These are phyloP conservation scores for Brassica juncea DNA, from an alignment of 345 rosid genomes.

Conservation along the genomic window DNA sequence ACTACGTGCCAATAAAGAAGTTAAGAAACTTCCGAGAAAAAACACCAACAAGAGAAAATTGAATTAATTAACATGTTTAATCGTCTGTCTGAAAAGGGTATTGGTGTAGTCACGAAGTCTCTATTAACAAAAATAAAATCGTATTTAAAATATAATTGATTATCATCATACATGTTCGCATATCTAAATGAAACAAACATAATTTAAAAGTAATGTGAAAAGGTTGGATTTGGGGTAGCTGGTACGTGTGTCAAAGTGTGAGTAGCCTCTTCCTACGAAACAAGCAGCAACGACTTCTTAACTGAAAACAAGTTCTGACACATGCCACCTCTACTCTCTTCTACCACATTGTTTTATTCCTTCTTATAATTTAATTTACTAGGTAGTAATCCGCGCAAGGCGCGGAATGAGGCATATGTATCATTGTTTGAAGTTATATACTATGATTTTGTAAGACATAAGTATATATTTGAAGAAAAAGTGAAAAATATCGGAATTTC, in stretches of 20 bases:
- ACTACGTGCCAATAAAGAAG: neutral
- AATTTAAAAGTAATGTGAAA: neutral
- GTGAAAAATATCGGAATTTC: too few relatives aligned
- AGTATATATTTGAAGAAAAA: too few relatives aligned
- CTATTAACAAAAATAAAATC: neutral
- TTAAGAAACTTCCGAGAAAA: neutral
- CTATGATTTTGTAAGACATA: too few relatives aligned
- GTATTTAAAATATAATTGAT: neutral
- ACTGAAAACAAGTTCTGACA: conserved; percentile 26
- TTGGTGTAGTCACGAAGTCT: neutral
- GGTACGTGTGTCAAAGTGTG: conserved; percentile 18
- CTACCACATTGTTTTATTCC: conserved; percentile 25
- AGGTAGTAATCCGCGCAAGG: too few relatives aligned
- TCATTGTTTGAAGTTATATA: too few relatives aligned
- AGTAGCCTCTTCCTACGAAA: conserved; percentile 15
- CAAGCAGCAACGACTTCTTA: conserved; percentile 27
- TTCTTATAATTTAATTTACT: neutral
- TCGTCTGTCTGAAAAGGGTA: neutral
- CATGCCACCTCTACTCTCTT: conserved; percentile 17
- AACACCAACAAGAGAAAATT: neutral
- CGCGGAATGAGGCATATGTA: too few relatives aligned
- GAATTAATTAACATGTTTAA: neutral
- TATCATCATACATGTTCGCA: neutral
- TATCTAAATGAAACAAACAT: neutral
- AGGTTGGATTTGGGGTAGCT: conserved; percentile 11